phyloP scores from a whole-genome alignment of 208 protist genomes.

The Trypanosoma caninum region DNA sequence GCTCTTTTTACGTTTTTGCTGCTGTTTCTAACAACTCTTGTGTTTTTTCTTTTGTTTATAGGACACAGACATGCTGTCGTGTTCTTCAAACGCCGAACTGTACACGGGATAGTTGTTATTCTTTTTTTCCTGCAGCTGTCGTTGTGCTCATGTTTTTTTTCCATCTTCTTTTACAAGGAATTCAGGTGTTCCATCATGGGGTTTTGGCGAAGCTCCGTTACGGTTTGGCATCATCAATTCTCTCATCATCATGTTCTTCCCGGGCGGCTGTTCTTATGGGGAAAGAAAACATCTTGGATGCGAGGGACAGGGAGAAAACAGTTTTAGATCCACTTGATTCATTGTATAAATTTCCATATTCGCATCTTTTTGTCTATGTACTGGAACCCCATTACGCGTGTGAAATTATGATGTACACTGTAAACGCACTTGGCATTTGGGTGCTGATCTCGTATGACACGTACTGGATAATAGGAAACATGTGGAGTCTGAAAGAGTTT shows the following conservation, averaged over 20 bases:
- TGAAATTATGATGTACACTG: conserved; percentile 64
- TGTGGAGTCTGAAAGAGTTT: not conserved
- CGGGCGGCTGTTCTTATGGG: not conserved
- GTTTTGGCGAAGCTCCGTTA: conserved; percentile 37
- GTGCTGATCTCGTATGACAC: conserved; percentile 1
- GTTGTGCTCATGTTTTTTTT: conserved; percentile 10
- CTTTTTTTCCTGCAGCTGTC: not conserved
- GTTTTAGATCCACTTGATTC: not conserved
- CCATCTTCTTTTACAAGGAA: conserved; percentile 44
- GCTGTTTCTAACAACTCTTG: conserved; percentile 34
- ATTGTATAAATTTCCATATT: conserved; percentile 38
- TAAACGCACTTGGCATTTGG: conserved; percentile 29
- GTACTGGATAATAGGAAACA: not conserved
- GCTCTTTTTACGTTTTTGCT: conserved; percentile 72
- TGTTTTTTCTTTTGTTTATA: no score
- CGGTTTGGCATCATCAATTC: not conserved
- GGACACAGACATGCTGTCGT: no score
- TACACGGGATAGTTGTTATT: not conserved
- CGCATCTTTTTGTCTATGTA: conserved; percentile 33
- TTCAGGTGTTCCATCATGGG: conserved; percentile 55
- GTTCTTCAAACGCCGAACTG: not conserved
- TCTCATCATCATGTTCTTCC: not conserved
- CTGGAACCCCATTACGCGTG: conserved; percentile 81
- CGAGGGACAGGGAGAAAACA: not conserved
- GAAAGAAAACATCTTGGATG: not conserved